Evolutionary conservation across 305 asterid genomes (phyloP), one percentile per base, ranked within the genome.

Genomic region (Lippia alba): DNA sequence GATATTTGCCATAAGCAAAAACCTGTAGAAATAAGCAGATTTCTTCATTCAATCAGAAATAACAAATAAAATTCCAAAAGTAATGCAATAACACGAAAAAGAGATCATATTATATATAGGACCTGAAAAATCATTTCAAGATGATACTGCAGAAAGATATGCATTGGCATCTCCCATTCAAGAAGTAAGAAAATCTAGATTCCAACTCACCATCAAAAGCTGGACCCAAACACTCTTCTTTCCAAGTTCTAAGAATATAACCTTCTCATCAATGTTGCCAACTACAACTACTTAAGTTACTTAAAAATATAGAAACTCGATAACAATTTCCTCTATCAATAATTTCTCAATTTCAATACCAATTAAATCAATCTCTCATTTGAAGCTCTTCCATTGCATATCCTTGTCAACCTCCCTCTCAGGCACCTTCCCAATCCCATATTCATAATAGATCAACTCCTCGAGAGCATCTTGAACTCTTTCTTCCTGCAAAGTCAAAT

Each of bases 271-370:
- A 2, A 33, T n/a, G 4, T 8, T 48, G 46, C 16, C 44, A 56
- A 61, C 45, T 6, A 34, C 11, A 57, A 18, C 14, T 15, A 17
- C 12, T 32, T 32, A 56, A 12, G 78, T 36, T 36, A 36, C 41
- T 36, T 36, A 36, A 36, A 36, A 36, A 36, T 36, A 36, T 15
- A 75, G 54, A 70, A 84, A 15, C 77, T 92, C 98, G 60, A 16
- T 65, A 62, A 90, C 66, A 72, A 92, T 75, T 54, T 88, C 94
- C 34, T 81, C 85, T 54, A 85, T 78, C 87, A 92, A 73, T 56
- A 78, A 32, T 46, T 72, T 56, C 90, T 82, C 96, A 18, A 92
- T 78, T 18, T 79, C 81, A 50, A 58, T 79, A 62, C 88, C 90
- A 14, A 85, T 56, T 12, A 19, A 30, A 51, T 80, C 75, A 5